Conservation (phyloP, 1,284 basidiomycete genomes). For the Violaceomyces palustris region DNA sequence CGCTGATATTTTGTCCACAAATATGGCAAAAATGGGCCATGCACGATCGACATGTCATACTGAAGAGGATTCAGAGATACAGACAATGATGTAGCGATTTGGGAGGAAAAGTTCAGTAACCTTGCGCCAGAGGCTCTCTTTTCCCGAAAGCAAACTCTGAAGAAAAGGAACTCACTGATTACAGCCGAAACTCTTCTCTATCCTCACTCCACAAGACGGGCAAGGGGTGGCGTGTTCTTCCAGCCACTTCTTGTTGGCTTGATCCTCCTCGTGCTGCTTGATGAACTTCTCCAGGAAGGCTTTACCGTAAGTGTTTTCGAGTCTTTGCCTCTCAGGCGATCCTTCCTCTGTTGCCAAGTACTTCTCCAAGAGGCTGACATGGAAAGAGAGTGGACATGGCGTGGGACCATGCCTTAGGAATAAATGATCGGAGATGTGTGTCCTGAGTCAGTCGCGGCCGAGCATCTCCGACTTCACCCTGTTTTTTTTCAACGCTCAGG, state of each 20-base stretch:
- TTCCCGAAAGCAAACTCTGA: background rate
- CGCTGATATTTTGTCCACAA: conserved; percentile 22
- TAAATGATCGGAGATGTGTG: too few relatives aligned
- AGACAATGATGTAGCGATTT: background rate
- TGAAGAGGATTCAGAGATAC: background rate
- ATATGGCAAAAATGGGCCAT: conserved; percentile 32
- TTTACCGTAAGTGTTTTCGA: conserved; percentile 20
- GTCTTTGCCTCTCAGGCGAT: conserved; percentile 6
- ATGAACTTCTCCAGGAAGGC: conserved; percentile 22
- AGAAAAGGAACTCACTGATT: conserved; percentile 14
- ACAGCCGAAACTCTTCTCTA: conserved; percentile 32
- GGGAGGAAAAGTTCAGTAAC: too few relatives aligned
- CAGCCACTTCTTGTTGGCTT: conserved; percentile 21
- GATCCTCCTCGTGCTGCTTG: conserved; percentile 21
- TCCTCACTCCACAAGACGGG: conserved; percentile 22
- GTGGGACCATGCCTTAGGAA: conserved; percentile 25
- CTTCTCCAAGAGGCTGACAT: conserved; percentile 16
- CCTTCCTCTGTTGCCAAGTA: conserved; percentile 9
- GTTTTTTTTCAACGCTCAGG: too few relatives aligned
- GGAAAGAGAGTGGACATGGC: conserved; percentile 15
- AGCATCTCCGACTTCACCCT: too few relatives aligned
- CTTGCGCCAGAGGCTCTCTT: background rate
- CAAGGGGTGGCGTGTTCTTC: conserved; percentile 21
- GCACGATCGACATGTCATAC: conserved; percentile 31
- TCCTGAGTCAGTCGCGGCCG: too few relatives aligned